These are phyloP conservation scores for Fraxinus anomala DNA, from an alignment of 257 asterid species.

Conservation along the genomic window DNA sequence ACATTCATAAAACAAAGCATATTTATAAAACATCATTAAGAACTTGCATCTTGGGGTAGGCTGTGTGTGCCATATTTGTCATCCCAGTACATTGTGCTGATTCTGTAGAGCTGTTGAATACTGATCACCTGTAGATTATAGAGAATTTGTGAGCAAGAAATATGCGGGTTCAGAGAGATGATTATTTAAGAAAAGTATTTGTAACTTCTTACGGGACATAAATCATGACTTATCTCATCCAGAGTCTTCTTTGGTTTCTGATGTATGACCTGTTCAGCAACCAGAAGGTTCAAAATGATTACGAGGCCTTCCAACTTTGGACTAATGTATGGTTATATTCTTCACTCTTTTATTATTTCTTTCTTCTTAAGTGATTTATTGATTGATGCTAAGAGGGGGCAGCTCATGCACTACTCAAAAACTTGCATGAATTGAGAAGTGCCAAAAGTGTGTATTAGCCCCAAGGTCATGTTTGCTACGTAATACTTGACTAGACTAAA, in stretches of 20 bases:
- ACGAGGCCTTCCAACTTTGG: background rate
- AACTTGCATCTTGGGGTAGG: conserved; percentile 83
- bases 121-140: conserved; percentile 68
- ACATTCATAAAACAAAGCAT: background rate
- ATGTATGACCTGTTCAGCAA: conserved; percentile 76
- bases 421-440: background rate
- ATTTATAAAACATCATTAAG: conserved; percentile 8
- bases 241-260: conserved; percentile 95
- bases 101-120: conserved; percentile 93
- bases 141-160: conserved; percentile 21
- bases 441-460: background rate
- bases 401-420: background rate
- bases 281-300: conserved; percentile 19
- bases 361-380: background rate
- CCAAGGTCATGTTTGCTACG: background rate
- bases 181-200: background rate
- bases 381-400: background rate
- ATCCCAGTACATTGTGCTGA: conserved; percentile 99
- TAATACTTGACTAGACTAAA: background rate
- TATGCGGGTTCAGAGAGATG: background rate
- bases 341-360: background rate
- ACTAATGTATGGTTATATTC: background rate
- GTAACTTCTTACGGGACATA: conserved; percentile 74
- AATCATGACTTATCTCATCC: conserved; percentile 94
- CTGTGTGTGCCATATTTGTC: conserved; percentile 98